Percentiles rank a stretch among this genome's conserved stretches.
phyloP scores from a whole-genome alignment of 257 asterid genomes.

The Cinchona pubescens region DNA sequence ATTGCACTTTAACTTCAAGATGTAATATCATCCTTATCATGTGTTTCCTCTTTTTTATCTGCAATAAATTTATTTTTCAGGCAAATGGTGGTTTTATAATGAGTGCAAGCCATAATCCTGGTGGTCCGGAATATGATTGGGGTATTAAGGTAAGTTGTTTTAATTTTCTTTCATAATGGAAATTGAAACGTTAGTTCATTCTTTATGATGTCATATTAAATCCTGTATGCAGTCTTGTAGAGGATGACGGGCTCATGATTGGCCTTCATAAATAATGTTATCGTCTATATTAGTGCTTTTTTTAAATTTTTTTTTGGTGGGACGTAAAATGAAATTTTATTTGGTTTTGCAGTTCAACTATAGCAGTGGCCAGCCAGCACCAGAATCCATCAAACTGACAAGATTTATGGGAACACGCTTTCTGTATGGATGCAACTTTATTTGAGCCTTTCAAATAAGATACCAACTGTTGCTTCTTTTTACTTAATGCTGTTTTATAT shows the following conservation, averaged over 20 bases:
- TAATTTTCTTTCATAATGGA: background rate
- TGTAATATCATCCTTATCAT: conserved; percentile 6
- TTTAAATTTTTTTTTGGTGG: background rate
- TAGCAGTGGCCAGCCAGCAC: conserved; percentile 99
- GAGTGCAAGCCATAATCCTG: conserved; percentile 99
- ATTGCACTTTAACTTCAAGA: conserved; percentile 14
- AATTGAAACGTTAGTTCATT: background rate
- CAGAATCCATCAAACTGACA: conserved; percentile 95
- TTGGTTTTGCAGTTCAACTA: conserved; percentile 73
- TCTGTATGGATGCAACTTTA: conserved; percentile 57
- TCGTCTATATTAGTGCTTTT: background rate
- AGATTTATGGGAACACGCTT: conserved; percentile 92
- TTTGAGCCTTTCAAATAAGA: background rate
- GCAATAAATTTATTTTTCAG: conserved; percentile 32
- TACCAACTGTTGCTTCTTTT: background rate
- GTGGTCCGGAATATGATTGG: conserved; percentile 99
- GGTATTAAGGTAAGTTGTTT: conserved; percentile 77
- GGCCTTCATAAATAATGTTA: background rate
- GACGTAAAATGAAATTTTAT: conserved; percentile 8
- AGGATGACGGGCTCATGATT: background rate
- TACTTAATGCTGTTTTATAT: background rate
- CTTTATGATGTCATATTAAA: background rate
- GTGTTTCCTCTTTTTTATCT: conserved; percentile 16
- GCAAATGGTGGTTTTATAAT: conserved; percentile 96
- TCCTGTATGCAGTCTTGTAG: background rate